Evolutionary conservation across 2,329 filamentous ascomycete genomes (phyloP).

Genomic region (Berkeleyomyces basicola): DNA sequence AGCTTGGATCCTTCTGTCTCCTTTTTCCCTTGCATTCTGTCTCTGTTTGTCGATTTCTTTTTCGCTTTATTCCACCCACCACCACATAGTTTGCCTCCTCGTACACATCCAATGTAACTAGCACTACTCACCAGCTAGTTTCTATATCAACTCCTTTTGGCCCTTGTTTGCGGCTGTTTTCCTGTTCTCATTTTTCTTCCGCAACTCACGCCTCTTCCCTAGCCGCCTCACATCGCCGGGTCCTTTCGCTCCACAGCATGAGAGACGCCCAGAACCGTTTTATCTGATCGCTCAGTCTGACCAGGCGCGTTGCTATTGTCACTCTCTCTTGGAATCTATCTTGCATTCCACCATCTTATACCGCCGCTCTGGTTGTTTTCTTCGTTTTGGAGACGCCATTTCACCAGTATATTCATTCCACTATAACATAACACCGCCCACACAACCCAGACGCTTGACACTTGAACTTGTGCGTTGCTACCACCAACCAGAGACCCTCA

Average conservation of each 20-base stretch:
- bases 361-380: neutral
- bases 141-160: no score
- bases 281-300: neutral
- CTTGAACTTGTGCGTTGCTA: no score
- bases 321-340: neutral
- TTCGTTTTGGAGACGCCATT: no score
- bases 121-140: no score
- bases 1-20: neutral
- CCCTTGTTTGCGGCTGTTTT: no score
- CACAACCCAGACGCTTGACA: neutral
- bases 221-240: no score
- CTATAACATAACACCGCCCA: neutral
- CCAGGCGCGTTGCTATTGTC: neutral
- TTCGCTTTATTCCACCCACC: neutral
- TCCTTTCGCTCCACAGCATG: neutral
- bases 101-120: neutral
- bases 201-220: no score
- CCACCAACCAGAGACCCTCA: neutral
- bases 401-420: no score
- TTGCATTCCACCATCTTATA: neutral
- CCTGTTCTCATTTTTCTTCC: no score
- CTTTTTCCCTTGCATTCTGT: neutral
- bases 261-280: neutral
- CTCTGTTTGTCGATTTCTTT: neutral
- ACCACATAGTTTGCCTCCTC: neutral